A percentile compares a stretch with the other conserved stretches of the same genome.
phyloP scores from a whole-genome alignment of 129 eudicot genomes.

The Logfia minima region DNA sequence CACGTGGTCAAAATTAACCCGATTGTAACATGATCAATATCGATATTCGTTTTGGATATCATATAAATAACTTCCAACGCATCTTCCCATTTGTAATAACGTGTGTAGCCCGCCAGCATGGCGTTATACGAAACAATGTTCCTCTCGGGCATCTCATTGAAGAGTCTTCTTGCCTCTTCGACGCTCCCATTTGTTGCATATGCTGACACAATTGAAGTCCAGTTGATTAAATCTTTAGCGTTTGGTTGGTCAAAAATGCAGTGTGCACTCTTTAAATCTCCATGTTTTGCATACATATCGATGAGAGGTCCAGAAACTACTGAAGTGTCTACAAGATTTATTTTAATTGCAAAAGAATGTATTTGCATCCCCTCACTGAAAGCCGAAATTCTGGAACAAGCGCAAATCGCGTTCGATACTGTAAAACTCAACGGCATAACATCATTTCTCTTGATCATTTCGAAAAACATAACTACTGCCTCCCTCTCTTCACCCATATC shows the following conservation, averaged over 20 bases:
- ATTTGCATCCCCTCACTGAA: constrained; percentile 57
- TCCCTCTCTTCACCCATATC: constrained; percentile 55
- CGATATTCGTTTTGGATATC: constrained; percentile 33
- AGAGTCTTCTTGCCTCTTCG: constrained; percentile 56
- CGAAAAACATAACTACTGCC: constrained; percentile 51
- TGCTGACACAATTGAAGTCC: constrained; percentile 73
- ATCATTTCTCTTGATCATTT: constrained; percentile 45
- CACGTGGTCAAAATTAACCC: constrained; percentile 55
- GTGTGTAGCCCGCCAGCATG: constrained; percentile 77
- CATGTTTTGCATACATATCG: constrained; percentile 56
- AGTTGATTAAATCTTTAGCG: constrained; percentile 44
- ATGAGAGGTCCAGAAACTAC: constrained; percentile 65
- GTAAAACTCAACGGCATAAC: constrained; percentile 59
- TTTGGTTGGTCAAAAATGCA: constrained; percentile 44
- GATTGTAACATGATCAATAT: constrained; percentile 53
- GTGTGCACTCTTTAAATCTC: constrained; percentile 54
- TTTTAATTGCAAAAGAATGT: constrained; percentile 61
- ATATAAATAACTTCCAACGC: constrained; percentile 56
- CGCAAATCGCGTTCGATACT: constrained; percentile 61
- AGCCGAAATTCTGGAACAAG: constrained; percentile 56
- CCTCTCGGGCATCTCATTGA: constrained; percentile 71
- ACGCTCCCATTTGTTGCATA: constrained; percentile 52
- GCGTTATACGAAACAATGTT: constrained; percentile 77
- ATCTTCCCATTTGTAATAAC: constrained; percentile 51
- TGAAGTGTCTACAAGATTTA: constrained; percentile 42